Percentiles rank a stretch among this genome's conserved stretches.
phyloP scores from a whole-genome alignment of 2,329 filamentous ascomycete species.

The Exophiala viscosa region DNA sequence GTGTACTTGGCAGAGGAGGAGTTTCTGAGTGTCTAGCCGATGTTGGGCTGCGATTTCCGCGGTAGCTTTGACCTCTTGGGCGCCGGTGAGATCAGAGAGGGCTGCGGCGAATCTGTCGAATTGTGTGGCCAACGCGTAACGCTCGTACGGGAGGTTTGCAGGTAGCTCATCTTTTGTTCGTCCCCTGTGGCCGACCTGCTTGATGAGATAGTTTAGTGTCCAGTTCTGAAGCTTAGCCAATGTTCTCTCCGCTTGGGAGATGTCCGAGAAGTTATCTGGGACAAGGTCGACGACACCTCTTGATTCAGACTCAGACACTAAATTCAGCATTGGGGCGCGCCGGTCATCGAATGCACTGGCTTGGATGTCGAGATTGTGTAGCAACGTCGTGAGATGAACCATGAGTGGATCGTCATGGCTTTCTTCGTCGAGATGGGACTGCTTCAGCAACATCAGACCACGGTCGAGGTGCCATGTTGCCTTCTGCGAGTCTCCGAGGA shows the following conservation, averaged over 20 bases:
- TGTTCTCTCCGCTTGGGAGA: conserved; percentile 18
- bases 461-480: conserved; percentile 30
- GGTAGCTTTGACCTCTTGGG: not conserved
- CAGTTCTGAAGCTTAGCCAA: conserved; percentile 28
- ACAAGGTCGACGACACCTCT: conserved; percentile 5
- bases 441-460: conserved; percentile 26
- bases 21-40: too few species aligned
- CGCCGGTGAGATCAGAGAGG: not conserved
- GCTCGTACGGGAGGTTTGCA: not conserved
- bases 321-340: conserved; percentile 14
- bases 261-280: conserved; percentile 1
- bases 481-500: conserved; percentile 25
- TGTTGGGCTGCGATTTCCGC: not conserved
- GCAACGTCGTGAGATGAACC: conserved; percentile 6
- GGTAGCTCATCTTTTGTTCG: conserved; percentile 8
- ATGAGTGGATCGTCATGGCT: conserved; percentile 15
- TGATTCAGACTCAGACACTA: conserved; percentile 9
- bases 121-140: not conserved
- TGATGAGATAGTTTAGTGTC: conserved; percentile 24
- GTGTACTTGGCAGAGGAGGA: not conserved
- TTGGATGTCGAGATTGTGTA: conserved; percentile 28
- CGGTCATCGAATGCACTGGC: conserved; percentile 25
- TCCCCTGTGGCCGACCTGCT: conserved; percentile 13
- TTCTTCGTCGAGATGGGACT: conserved; percentile 7
- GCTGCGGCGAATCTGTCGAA: not conserved